These are phyloP conservation scores for Aquilaria yunnanensis DNA, from an alignment of 345 rosid species.

Conservation along the genomic window DNA sequence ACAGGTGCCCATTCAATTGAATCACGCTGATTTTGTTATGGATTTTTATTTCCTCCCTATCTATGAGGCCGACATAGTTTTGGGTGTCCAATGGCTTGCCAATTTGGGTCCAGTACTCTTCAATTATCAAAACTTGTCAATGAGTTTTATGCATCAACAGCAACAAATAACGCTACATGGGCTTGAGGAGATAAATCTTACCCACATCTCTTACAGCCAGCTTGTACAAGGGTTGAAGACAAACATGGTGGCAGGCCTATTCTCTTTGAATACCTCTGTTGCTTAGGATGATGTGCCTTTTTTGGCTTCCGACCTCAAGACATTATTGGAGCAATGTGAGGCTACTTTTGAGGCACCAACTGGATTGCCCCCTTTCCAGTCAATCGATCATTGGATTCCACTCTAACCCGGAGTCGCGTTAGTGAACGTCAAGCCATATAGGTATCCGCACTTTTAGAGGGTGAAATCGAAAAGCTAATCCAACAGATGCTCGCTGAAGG, in stretches of 20 bases:
- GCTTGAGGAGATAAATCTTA: not conserved
- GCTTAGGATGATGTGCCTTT: not conserved
- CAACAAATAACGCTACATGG: not conserved
- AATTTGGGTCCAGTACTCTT: not conserved
- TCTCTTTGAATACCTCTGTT: not conserved
- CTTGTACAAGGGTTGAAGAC: not conserved
- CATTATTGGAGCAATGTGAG: not conserved
- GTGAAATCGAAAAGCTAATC: not conserved
- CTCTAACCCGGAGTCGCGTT: not conserved
- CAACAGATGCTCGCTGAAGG: not conserved
- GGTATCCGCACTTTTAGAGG: not conserved
- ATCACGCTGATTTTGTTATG: not conserved
- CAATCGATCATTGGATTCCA: not conserved
- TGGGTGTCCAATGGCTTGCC: not conserved
- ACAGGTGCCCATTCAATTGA: not conserved
- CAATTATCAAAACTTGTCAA: not conserved
- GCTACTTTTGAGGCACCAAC: not conserved
- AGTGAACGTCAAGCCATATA: not conserved
- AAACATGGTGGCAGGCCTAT: too few species aligned
- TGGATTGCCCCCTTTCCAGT: not conserved
- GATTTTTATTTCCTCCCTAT: not conserved
- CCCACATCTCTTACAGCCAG: not conserved
- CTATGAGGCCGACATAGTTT: not conserved
- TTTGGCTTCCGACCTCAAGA: not conserved
- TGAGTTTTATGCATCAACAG: not conserved